A percentile compares a stretch with the other conserved stretches of the same genome.
Conservation (phyloP, 2,329 filamentous ascomycete genomes). For the Neopestalotiopsis clavispora region DNA sequence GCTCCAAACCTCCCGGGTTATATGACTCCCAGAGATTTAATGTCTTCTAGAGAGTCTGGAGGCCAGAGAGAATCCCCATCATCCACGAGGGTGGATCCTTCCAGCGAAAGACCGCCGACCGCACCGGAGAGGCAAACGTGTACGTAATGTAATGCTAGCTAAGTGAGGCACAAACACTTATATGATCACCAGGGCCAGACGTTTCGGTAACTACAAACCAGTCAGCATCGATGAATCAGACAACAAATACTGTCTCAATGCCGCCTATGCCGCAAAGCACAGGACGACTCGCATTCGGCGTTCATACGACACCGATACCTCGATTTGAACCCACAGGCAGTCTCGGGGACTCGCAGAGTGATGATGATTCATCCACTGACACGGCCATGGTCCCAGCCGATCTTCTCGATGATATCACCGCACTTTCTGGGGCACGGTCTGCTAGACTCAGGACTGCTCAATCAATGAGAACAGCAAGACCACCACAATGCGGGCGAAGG, state of each 20-base stretch:
- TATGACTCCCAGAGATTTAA: no score
- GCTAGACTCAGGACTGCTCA: slow-evolving; percentile 34
- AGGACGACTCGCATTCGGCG: no score
- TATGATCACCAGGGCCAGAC: background rate
- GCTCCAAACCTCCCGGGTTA: background rate
- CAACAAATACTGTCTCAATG: background rate
- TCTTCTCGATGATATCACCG: slow-evolving; percentile 21
- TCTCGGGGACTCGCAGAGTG: slow-evolving; percentile 18
- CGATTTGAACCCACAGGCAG: background rate
- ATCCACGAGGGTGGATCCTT: background rate
- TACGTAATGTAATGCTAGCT: background rate
- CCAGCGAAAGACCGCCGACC: background rate
- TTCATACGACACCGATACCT: background rate
- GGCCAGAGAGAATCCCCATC: background rate
- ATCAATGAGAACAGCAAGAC: slow-evolving; percentile 46
- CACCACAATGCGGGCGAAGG: slow-evolving; percentile 42
- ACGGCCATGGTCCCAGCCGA: slow-evolving; percentile 16
- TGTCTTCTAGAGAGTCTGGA: no score
- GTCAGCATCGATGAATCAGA: background rate
- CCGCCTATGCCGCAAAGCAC: slow-evolving; percentile 8
- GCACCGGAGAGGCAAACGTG: slow-evolving; percentile 5
- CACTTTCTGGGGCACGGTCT: slow-evolving; percentile 31
- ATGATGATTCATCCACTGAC: slow-evolving; percentile 21
- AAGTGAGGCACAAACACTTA: background rate
- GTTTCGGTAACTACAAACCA: background rate